Evolutionary conservation across 192 early-diverging fungal genomes (phyloP), one percentile per base, ranked within the genome.

Genomic region (Backusella luteola): DNA sequence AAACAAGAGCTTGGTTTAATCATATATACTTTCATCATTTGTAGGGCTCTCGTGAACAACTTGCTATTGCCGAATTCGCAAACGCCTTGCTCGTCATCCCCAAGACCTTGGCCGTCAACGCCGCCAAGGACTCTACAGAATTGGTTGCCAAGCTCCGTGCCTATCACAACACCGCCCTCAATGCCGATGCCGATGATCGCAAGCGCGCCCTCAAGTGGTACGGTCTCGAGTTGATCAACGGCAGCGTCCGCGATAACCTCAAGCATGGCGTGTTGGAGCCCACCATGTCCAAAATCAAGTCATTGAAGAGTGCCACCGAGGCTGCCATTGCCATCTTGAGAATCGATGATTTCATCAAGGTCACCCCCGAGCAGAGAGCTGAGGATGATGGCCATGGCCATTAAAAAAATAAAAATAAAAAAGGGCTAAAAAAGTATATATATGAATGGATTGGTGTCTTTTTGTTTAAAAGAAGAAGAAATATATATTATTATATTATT

Each of bases 21-120:
- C 23, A 26, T 52, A 36, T 2, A 9, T 21, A 36, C 53, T 39
- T 12, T 38, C 34, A n/a, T 15, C 39, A 66, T 46, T 56, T 70
- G 17, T 78, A 94, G 93, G 91, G 93, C 44, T 97, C 98, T 42
- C 95, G 98, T 71, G 98, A 99, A 81, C 98, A 99, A 84, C 88
- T 98, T 41, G 97, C 98, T 6, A 98, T 99, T 90, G 93, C 94
- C 19, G 98, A 99, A 83, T 99, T 95, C 83, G 98, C 98, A 66
- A 95, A 94, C 76, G 92, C 97, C 6, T 85, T 99, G 72, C 87
- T 99, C 53, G 91, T 95, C 14, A 98, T 99, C 79, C 98, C 98
- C 74, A 99, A 99, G 90, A 97, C 96, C 29, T 87, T 99, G 17
- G 94, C 98, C 59, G 95, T 98, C 34, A 99, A 99, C 82, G 98